A percentile compares a stretch with the other conserved stretches of the same genome.
Conservation (phyloP, 805 yeast species). For the Candida ponderosae region DNA sequence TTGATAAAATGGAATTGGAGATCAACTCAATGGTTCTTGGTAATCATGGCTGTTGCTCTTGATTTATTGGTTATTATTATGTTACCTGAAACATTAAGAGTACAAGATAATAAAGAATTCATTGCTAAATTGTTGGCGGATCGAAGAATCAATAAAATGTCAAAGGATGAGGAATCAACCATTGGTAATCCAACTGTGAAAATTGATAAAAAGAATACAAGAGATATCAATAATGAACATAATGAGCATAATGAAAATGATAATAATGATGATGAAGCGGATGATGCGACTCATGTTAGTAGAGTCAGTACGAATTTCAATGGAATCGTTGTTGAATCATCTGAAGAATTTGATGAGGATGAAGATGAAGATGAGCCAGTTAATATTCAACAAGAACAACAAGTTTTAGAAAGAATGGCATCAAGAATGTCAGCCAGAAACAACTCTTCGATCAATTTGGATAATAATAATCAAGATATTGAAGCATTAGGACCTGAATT, state of each 20-base stretch:
- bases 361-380: constrained; percentile 2
- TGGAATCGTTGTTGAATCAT: no score
- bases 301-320: no score
- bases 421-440: constrained; percentile 15
- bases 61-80: constrained; percentile 40
- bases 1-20: constrained; percentile 76
- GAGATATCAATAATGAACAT: not conserved
- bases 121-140: constrained; percentile 37
- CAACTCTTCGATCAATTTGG: constrained; percentile 8
- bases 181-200: not conserved
- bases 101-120: constrained; percentile 43
- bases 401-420: constrained; percentile 11
- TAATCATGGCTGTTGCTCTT: constrained; percentile 53
- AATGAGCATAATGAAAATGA: constrained; percentile 2
- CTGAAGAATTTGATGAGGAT: constrained; percentile 1
- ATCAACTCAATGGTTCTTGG: constrained; percentile 81
- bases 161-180: constrained; percentile 2
- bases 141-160: constrained; percentile 18
- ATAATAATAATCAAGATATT: constrained; percentile 11
- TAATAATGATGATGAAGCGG: constrained; percentile 3
- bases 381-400: not conserved
- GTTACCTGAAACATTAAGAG: constrained; percentile 72
- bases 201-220: not conserved
- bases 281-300: constrained; percentile 1
- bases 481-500: constrained; percentile 17